Percentiles rank a stretch among this genome's conserved stretches.
Conservation (phyloP, 306 rosid genomes). For the Fragaria nilgerrensis region DNA sequence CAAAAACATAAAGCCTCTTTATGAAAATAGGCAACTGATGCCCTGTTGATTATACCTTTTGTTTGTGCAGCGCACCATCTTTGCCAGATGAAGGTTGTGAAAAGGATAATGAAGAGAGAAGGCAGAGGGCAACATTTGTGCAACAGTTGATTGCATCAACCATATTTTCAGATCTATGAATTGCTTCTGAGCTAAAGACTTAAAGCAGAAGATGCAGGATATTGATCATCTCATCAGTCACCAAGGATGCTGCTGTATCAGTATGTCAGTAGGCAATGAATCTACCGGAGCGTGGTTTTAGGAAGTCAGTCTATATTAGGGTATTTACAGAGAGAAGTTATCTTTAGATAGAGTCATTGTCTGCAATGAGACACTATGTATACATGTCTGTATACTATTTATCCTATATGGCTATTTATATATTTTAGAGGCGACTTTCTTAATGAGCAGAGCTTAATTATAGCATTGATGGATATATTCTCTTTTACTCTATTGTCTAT, state of each 20-base stretch:
- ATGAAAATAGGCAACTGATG: conserved; percentile 11
- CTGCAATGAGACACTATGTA: conserved; percentile 19
- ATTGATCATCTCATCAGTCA: conserved; percentile 21
- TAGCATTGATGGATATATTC: neutral
- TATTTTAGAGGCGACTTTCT: conserved; percentile 16
- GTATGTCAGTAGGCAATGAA: conserved; percentile 25
- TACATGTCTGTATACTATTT: neutral
- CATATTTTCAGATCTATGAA: conserved; percentile 40
- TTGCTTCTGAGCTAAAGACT: conserved; percentile 6
- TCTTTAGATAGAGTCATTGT: conserved; percentile 17
- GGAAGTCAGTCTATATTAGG: conserved; percentile 30
- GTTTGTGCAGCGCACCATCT: conserved; percentile 45
- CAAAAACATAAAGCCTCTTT: neutral
- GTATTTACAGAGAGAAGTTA: conserved; percentile 13
- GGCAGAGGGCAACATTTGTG: conserved; percentile 59
- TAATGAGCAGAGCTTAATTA: conserved; percentile 1
- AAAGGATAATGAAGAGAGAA: conserved; percentile 57
- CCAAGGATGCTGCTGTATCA: conserved; percentile 20
- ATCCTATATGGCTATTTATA: conserved; percentile 6
- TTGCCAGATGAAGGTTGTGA: conserved; percentile 28
- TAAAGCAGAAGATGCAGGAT: conserved; percentile 22
- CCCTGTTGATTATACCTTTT: conserved; percentile 17
- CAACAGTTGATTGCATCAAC: conserved; percentile 65
- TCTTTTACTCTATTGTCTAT: neutral
- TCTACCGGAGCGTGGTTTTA: conserved; percentile 36